phyloP scores from a whole-genome alignment of 2,329 filamentous ascomycete species.

The Claviceps fusiformis region DNA sequence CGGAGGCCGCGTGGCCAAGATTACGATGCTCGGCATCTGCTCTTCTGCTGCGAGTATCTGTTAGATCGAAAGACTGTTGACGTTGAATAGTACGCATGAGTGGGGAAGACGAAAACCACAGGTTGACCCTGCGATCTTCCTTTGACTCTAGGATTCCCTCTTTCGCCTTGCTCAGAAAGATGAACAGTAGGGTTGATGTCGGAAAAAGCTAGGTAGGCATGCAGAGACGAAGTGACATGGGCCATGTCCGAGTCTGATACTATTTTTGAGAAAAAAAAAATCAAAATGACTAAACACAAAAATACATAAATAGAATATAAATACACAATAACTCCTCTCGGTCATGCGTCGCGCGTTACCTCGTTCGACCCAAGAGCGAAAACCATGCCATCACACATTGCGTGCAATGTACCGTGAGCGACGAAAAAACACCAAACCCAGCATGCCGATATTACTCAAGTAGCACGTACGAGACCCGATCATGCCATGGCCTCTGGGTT shows the following conservation, averaged over 20 bases:
- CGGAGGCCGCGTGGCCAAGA: no score
- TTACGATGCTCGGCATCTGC: background rate
- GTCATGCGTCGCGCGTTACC: no score
- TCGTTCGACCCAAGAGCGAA: no score
- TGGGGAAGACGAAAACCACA: background rate
- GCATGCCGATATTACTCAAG: background rate
- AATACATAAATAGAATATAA: no score
- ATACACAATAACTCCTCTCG: no score
- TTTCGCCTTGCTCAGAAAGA: background rate
- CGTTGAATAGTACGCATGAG: background rate
- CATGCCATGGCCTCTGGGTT: background rate
- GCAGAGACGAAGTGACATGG: background rate
- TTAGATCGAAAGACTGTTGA: background rate
- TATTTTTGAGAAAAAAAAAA: no score
- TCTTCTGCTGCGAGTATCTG: background rate
- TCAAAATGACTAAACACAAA: no score
- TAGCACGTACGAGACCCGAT: background rate
- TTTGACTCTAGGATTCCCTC: background rate
- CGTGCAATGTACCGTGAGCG: background rate
- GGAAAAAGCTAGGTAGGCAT: background rate
- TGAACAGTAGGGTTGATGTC: background rate
- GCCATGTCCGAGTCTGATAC: no score
- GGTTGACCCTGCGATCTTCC: background rate
- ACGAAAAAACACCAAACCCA: background rate
- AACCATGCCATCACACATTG: background rate